Evolutionary conservation across 2,329 filamentous ascomycete species (phyloP), one percentile per base, ranked within the genome.

Genomic region (Beauveria bassiana): DNA sequence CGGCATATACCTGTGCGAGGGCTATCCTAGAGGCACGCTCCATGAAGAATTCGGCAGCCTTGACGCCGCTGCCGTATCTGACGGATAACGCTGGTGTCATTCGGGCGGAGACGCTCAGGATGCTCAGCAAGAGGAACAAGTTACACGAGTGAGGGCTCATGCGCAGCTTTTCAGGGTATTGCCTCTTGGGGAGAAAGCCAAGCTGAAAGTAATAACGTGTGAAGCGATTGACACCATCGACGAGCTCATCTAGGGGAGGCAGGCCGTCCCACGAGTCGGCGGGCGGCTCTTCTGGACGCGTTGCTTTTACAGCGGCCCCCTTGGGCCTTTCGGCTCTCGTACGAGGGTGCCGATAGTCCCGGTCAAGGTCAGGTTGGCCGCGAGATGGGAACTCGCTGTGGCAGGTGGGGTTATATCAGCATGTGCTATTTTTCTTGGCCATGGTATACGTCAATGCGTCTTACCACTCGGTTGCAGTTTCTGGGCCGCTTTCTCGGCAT

Each of bases 121-220:
- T 79, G 62, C 78, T 76, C 12, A 84, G 72, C 22, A 85, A 72
- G 26, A 85, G 74, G 62, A 86, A 86, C 22, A 79, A 73, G 69
- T 78, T 82, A 65, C 82, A 73, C n/a, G 78, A 78, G 16, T 73
- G 73, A 31, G 75, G 73, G 59, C 82, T 75, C 4, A 75, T 75
- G 45, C 72, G 74, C n/a, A 86, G 72, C 7, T 75, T 74, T 26
- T 77, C 71, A 1, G 76, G 73, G 58, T 85, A 84, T 56, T 76
- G 71, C 26, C 79, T 73, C 69, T 82, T 84, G 5, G 79, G 80
- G 40, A 85, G 80, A 66, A 86, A 86, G 26, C 83, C 80, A 7
- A 85, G 77, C 69, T 86, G 83, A 64, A 85, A 84, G 67, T 83
- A 86, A 65, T 83, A 77, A 7, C 72, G 72, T 1, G 78, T 83